Evolutionary conservation across 164 flowering plant genomes (phyloP).

Genomic region (Magnolia officinalis): DNA sequence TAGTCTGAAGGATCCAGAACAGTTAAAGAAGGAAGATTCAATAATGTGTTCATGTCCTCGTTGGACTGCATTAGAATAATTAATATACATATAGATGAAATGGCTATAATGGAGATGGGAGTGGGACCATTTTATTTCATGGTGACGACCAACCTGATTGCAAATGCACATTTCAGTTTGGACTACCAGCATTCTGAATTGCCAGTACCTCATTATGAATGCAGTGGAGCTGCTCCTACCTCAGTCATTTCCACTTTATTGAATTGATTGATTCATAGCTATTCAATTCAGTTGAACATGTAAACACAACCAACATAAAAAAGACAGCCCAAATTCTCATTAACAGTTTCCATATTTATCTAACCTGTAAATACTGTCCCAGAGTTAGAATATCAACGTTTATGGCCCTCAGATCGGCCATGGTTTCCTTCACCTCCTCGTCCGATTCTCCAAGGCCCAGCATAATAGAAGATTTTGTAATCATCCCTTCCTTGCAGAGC

Average conservation of each 20-base stretch:
- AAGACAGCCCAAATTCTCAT: neutral
- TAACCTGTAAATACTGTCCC: slow-evolving; percentile 91
- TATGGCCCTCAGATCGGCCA: slow-evolving; percentile 79
- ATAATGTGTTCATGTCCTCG: neutral
- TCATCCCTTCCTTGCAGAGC: slow-evolving; percentile 69
- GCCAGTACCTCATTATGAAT: too few relatives aligned
- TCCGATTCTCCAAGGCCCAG: slow-evolving; percentile 93
- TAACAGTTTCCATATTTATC: slow-evolving; percentile 3
- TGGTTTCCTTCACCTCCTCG: slow-evolving; percentile 77
- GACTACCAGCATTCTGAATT: too few relatives aligned
- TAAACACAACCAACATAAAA: neutral
- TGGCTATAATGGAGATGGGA: too few relatives aligned
- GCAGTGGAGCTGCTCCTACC: too few relatives aligned
- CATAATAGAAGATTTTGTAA: slow-evolving; percentile 92
- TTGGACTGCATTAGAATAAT: neutral
- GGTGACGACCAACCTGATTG: too few relatives aligned
- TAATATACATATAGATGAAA: neutral
- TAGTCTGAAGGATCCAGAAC: neutral
- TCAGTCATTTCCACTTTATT: too few relatives aligned
- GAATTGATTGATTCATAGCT: too few relatives aligned
- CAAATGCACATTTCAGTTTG: too few relatives aligned
- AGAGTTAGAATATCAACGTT: slow-evolving; percentile 88
- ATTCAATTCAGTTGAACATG: neutral
- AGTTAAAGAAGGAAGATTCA: neutral
- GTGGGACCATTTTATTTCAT: too few relatives aligned